These are phyloP conservation scores for Tetracladium marchalianum DNA, from an alignment of 495 filamentous ascomycete species.

Conservation along the genomic window DNA sequence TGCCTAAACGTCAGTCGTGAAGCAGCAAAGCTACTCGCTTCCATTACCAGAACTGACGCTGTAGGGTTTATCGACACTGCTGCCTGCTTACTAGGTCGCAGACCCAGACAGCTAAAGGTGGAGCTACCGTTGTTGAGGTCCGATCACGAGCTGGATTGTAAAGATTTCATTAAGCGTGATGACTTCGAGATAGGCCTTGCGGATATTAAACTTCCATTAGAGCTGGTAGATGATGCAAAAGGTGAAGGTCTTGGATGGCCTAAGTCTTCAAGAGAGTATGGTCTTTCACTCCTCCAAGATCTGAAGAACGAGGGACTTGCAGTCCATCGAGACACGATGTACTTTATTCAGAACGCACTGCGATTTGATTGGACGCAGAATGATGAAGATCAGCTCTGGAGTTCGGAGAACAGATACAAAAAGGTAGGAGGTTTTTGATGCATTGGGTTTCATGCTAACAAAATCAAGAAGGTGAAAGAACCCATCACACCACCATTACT, in stretches of 20 bases:
- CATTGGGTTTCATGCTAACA: conserved; percentile 2
- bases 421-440: conserved; percentile 23
- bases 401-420: conserved; percentile 20
- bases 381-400: conserved; percentile 24
- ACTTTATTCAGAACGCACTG: conserved; percentile 28
- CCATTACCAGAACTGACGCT: conserved; percentile 7
- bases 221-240: conserved; percentile 32
- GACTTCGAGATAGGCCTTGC: conserved; percentile 24
- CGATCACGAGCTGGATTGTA: conserved; percentile 37
- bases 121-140: conserved; percentile 41
- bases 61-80: conserved; percentile 18
- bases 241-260: conserved; percentile 43
- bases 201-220: conserved; percentile 33
- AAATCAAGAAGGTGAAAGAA: conserved; percentile 23
- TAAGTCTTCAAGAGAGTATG: conserved; percentile 19
- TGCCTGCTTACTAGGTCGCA: not conserved
- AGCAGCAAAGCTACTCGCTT: conserved; percentile 5
- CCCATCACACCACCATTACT: conserved; percentile 51
- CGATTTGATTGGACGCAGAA: conserved; percentile 28
- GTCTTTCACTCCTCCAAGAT: conserved; percentile 13
- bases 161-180: conserved; percentile 24
- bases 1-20: conserved; percentile 20
- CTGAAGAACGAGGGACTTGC: conserved; percentile 33
- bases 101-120: conserved; percentile 13
- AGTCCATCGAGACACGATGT: conserved; percentile 27